phyloP scores from a whole-genome alignment of 345 rosid species.

The Jatropha curcas region DNA sequence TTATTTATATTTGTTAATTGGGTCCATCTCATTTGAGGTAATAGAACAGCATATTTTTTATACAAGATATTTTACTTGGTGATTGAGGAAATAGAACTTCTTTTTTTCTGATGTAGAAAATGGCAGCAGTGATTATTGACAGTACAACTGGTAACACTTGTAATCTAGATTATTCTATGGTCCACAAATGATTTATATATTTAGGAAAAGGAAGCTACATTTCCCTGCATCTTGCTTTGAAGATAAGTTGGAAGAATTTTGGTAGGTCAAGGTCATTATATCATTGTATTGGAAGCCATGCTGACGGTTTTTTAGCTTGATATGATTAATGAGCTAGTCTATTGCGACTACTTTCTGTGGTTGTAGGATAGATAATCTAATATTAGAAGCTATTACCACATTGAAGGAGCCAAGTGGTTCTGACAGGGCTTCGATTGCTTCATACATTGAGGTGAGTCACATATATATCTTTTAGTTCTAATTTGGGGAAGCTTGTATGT shows the following conservation, averaged over 20 bases:
- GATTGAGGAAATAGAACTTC: background rate
- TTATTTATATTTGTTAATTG: background rate
- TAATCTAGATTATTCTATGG: constrained; percentile 10
- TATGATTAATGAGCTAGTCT: constrained; percentile 12
- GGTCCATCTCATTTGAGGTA: background rate
- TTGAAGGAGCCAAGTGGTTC: constrained; percentile 86
- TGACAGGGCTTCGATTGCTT: constrained; percentile 72
- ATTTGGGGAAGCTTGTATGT: background rate
- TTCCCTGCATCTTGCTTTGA: constrained; percentile 1
- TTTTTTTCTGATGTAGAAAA: constrained; percentile 6
- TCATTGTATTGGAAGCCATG: constrained; percentile 2
- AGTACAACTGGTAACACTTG: background rate
- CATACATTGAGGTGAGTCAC: constrained; percentile 69
- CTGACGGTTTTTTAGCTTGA: constrained; percentile 13
- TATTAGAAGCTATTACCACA: constrained; percentile 71
- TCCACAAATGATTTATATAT: background rate
- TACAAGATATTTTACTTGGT: background rate
- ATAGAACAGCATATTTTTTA: background rate
- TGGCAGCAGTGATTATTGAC: background rate
- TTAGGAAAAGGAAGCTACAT: constrained; percentile 4
- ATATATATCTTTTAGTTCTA: background rate
- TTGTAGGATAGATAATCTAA: constrained; percentile 77
- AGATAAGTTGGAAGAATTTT: constrained; percentile 3
- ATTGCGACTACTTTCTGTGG: constrained; percentile 16
- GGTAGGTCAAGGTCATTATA: constrained; percentile 5